A percentile compares a stretch with the other conserved stretches of the same genome.
Conservation (phyloP, 495 filamentous ascomycete species). For the Penicillium desertorum region DNA sequence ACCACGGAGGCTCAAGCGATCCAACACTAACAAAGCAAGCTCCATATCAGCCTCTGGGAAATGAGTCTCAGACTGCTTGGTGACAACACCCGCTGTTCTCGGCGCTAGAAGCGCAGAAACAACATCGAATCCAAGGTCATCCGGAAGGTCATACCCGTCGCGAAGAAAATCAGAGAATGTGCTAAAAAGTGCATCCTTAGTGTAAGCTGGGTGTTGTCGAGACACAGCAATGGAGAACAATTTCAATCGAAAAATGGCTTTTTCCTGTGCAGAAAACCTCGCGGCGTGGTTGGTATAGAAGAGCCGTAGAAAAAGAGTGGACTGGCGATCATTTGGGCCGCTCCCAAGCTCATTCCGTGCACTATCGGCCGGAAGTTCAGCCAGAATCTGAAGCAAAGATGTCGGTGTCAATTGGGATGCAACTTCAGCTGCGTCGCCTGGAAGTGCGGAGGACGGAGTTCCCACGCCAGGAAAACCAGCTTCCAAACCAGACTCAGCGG, state of each 20-base stretch:
- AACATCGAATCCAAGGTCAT: conserved; percentile 36
- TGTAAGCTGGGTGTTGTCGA: conserved; percentile 41
- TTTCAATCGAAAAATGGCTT: conserved; percentile 34
- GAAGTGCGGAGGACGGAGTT: neutral
- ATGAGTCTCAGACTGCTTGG: conserved; percentile 11
- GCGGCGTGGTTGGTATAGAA: conserved; percentile 41
- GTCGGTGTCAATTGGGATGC: conserved; percentile 15
- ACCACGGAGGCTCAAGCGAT: conserved; percentile 46
- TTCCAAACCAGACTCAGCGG: neutral
- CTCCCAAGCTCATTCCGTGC: conserved; percentile 40
- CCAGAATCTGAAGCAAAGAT: conserved; percentile 40
- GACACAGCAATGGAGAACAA: conserved; percentile 40
- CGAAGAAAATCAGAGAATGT: conserved; percentile 33
- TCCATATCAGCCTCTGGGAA: conserved; percentile 34
- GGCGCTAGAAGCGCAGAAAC: conserved; percentile 39
- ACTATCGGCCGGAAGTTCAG: conserved; percentile 28
- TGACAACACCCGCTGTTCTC: conserved; percentile 7
- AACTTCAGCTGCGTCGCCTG: conserved; percentile 6
- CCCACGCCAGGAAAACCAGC: conserved; percentile 5
- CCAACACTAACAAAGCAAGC: conserved; percentile 46
- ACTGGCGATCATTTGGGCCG: conserved; percentile 39
- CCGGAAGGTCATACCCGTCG: conserved; percentile 37
- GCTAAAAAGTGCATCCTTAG: conserved; percentile 30
- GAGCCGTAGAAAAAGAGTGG: conserved; percentile 50
- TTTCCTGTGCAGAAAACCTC: conserved; percentile 28